Evolutionary conservation across 2,329 filamentous ascomycete species (phyloP).

Genomic region (Aspergillus novoparasiticus): DNA sequence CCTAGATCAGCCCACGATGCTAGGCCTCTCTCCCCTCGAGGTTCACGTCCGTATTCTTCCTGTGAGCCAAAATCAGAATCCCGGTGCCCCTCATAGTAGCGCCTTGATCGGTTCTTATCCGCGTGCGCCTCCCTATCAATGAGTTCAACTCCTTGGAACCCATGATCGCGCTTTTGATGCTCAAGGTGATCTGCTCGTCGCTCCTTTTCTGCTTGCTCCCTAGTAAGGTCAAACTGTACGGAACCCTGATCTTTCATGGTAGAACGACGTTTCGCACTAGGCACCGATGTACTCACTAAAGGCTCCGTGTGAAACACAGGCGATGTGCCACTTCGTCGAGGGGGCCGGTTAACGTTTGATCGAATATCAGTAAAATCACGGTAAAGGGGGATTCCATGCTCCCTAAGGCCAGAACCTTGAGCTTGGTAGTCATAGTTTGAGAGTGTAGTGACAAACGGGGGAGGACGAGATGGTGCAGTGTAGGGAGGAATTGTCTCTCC

Average conservation of each 20-base stretch:
- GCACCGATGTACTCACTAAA: conserved; percentile 22
- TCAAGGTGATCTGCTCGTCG: conserved; percentile 33
- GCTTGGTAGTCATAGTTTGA: conserved; percentile 20
- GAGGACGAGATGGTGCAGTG: conserved; percentile 43
- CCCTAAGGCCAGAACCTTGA: conserved; percentile 15
- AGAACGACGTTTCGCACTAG: conserved; percentile 35
- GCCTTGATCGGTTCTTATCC: conserved; percentile 19
- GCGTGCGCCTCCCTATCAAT: conserved; percentile 30
- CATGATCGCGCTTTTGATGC: conserved; percentile 23
- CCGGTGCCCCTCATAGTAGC: conserved; percentile 22
- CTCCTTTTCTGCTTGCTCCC: conserved; percentile 58
- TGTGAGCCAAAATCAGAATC: conserved; percentile 16
- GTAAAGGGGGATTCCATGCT: conserved; percentile 11
- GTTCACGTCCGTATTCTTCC: neutral
- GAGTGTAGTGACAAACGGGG: conserved; percentile 14
- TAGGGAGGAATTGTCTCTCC: conserved; percentile 43
- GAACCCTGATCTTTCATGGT: conserved; percentile 45
- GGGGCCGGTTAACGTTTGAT: conserved; percentile 11
- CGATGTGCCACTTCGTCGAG: conserved; percentile 50
- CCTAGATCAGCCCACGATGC: conserved; percentile 42
- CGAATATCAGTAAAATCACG: conserved; percentile 13
- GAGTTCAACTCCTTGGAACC: conserved; percentile 28
- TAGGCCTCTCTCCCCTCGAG: conserved; percentile 32
- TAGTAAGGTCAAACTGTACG: conserved; percentile 61
- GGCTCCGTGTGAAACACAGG: conserved; percentile 43